These are phyloP conservation scores for Pseudogymnoascus sp. DNA, from an alignment of 2,329 filamentous ascomycete genomes.

Conservation along the genomic window DNA sequence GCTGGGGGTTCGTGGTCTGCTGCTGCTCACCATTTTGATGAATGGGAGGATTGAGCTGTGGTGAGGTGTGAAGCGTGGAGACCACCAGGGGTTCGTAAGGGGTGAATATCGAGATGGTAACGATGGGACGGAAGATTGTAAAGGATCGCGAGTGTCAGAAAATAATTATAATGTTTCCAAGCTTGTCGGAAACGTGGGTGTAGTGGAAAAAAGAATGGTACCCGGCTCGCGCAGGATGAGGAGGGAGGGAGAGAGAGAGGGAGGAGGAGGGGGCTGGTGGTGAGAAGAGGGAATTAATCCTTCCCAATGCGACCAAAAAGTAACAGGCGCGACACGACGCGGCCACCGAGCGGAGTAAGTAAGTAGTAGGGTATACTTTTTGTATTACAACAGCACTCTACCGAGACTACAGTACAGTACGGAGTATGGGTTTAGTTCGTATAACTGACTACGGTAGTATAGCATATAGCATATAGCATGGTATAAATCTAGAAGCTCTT, in stretches of 20 bases:
- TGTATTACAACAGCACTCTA: too few species aligned
- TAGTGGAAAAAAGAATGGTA: background rate
- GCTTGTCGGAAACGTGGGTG: background rate
- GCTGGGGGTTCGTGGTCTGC: conserved; percentile 32
- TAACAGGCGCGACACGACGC: background rate
- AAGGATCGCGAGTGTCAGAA: background rate
- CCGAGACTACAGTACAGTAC: too few species aligned
- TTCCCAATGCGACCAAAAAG: conserved; percentile 6
- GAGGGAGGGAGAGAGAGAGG: background rate
- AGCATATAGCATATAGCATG: background rate
- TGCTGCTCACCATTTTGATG: conserved; percentile 26
- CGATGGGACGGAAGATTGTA: background rate
- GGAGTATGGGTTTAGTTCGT: background rate
- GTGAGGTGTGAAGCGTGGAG: conserved; percentile 2
- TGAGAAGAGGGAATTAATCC: conserved; percentile 7
- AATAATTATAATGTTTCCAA: conserved; percentile 1
- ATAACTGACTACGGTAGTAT: background rate
- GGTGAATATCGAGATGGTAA: background rate
- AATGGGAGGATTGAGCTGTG: conserved; percentile 21
- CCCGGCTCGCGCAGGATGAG: background rate
- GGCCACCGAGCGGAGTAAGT: background rate
- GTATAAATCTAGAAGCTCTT: conserved; percentile 2
- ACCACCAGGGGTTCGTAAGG: background rate
- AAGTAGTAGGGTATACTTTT: too few species aligned
- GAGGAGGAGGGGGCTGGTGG: background rate